Evolutionary conservation across 2,329 filamentous ascomycete genomes (phyloP), one percentile per base, ranked within the genome.

Genomic region (Cladobotryum protrusum): DNA sequence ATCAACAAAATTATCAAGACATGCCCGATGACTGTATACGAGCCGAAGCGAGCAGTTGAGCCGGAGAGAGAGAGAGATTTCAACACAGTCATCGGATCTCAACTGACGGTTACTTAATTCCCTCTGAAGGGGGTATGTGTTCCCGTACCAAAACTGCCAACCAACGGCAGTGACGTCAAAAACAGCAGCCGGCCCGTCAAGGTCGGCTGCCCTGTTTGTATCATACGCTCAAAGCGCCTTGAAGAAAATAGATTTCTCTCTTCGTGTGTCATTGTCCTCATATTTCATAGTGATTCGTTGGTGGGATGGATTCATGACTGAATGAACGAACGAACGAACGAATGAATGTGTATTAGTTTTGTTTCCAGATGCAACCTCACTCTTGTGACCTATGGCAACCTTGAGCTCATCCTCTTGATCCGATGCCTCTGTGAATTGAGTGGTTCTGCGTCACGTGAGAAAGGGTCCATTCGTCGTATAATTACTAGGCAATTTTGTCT

Each of bases 1-100:
- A 75, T 20, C 14, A 13, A 35, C 24, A 35, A 19, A 24, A 43
- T 43, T 14, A 47, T 39, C 41, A 29, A 20, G 39, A 37, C 45
- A 33, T 32, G 15, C n/a, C 43, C 39, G n/a, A 47, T 34, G 40
- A 51, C 39, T 41, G 33, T 17, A 51, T 45, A 37, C 49, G 48
- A 40, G 39, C 40, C 5, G 14, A 39, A 18, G 44, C 11, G 29
- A 32, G 14, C 18, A 15, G 35, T 17, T 17, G 35, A 37, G 35
- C n/a, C 17, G 35, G 35, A 29, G 24, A 29, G 24, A 29, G 6
- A 29, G 24, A 29, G 24, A 29, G 24, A 29, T 29, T 29, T 8
- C 24, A 29, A 29, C 24, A 29, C 24, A 29, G 24, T 29, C 24
- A 29, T 29, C 24, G 24, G 35, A 37, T n/a, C 35, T 13, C 35